These are phyloP conservation scores for Aurantiochytrium sp. DNA, from an alignment of 108 stramenopile genomes.

Conservation along the genomic window DNA sequence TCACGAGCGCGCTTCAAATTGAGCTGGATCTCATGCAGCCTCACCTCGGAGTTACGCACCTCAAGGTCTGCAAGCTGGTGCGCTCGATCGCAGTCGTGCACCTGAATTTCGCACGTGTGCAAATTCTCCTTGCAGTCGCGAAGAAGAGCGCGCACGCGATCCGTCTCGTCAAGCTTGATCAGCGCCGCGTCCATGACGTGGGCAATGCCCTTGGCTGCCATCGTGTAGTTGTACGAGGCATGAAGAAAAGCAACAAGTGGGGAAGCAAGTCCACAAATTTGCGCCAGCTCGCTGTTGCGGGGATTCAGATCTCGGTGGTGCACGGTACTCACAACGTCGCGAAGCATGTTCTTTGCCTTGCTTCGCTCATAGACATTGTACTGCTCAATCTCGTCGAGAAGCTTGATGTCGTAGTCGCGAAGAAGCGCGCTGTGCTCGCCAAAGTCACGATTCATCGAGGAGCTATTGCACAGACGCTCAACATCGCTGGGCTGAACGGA, in stretches of 20 bases:
- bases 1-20: not conserved
- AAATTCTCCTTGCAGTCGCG: not conserved
- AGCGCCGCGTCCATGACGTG: not conserved
- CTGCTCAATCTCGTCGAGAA: not conserved
- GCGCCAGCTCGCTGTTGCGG: not conserved
- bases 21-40: not conserved
- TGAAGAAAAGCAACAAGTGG: not conserved
- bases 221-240: not conserved
- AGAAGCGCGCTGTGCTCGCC: constrained; percentile 2
- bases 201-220: not conserved
- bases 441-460: not conserved
- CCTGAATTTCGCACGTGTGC: not conserved
- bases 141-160: not conserved
- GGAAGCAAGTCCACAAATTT: not conserved
- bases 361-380: constrained; percentile 3
- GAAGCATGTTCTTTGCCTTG: not conserved
- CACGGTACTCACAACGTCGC: not conserved
- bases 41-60: not conserved
- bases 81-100: not conserved
- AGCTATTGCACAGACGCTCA: not conserved
- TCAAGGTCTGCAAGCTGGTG: not conserved
- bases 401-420: constrained; percentile 1
- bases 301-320: not conserved
- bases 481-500: not conserved
- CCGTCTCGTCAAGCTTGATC: not conserved